Conservation (phyloP, 306 rosid species). For the Corylus americana region DNA sequence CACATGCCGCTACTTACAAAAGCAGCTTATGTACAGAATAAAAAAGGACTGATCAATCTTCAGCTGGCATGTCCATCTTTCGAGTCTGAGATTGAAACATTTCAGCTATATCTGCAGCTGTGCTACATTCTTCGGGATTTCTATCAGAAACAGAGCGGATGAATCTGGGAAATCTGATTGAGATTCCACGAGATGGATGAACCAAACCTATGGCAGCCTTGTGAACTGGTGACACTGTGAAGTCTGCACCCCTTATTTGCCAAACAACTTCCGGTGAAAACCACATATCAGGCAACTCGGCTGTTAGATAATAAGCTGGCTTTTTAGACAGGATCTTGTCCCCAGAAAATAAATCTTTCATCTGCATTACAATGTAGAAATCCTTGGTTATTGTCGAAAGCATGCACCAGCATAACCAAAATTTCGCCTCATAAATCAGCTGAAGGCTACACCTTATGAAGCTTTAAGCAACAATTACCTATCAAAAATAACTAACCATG, state of each 20-base stretch:
- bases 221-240: slow-evolving; percentile 87
- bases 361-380: slow-evolving; percentile 52
- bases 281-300: slow-evolving; percentile 79
- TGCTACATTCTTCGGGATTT: slow-evolving; percentile 85
- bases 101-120: slow-evolving; percentile 66
- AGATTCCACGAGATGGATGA: slow-evolving; percentile 87
- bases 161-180: slow-evolving; percentile 84
- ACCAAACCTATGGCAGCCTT: slow-evolving; percentile 80
- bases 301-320: slow-evolving; percentile 80
- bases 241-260: slow-evolving; percentile 91
- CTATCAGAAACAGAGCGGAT: slow-evolving; percentile 51
- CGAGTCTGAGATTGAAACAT: slow-evolving; percentile 77
- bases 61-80: slow-evolving; percentile 70
- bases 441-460: too few species aligned
- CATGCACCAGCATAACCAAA: slow-evolving; percentile 4
- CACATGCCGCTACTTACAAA: background rate
- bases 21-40: slow-evolving; percentile 4
- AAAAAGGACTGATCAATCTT: slow-evolving; percentile 24
- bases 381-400: slow-evolving; percentile 14
- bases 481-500: background rate
- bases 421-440: too few species aligned
- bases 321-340: slow-evolving; percentile 64
- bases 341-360: slow-evolving; percentile 71
- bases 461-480: too few species aligned
- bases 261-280: slow-evolving; percentile 70